phyloP scores from a whole-genome alignment of 805 yeast genomes.

The Komagataella mondaviorum region DNA sequence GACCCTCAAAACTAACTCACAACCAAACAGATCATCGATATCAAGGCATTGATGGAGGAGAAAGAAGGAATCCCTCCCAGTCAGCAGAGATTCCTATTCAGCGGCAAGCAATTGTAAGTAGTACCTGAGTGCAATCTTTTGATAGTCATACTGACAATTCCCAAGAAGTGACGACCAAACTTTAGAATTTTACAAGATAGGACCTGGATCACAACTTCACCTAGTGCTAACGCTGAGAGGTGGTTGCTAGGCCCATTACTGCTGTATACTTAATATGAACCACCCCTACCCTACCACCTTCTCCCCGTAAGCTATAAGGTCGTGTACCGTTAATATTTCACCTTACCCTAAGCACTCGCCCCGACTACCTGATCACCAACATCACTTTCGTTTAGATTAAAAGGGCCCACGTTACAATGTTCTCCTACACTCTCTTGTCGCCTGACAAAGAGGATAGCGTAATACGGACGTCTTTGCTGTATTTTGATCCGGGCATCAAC shows the following conservation, averaged over 20 bases:
- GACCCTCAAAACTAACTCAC: constrained; percentile 9
- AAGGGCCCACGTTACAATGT: constrained; percentile 2
- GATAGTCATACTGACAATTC: neutral
- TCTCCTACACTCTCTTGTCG: constrained; percentile 13
- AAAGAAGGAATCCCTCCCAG: constrained; percentile 96
- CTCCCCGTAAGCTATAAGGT: neutral
- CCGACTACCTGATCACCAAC: neutral
- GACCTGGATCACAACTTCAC: constrained; percentile 79
- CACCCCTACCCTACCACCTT: neutral
- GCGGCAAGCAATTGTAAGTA: constrained; percentile 79
- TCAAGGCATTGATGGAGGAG: constrained; percentile 89
- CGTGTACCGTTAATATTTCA: neutral
- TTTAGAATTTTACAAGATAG: constrained; percentile 58
- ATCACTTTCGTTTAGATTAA: neutral
- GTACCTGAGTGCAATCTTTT: neutral
- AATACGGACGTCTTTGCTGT: neutral
- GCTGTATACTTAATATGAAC: neutral
- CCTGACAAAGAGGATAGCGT: constrained; percentile 4
- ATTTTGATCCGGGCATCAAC: constrained; percentile 14
- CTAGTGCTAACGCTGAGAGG: constrained; percentile 90
- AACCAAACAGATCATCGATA: constrained; percentile 26
- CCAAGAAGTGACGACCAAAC: constrained; percentile 61
- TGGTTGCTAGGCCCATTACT: constrained; percentile 26
- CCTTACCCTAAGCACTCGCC: neutral
- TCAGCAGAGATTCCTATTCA: constrained; percentile 82